A percentile compares a stretch with the other conserved stretches of the same genome.
These are phyloP conservation scores for Escovopsis sp. DNA, from an alignment of 2,329 filamentous ascomycete genomes.

Conservation along the genomic window DNA sequence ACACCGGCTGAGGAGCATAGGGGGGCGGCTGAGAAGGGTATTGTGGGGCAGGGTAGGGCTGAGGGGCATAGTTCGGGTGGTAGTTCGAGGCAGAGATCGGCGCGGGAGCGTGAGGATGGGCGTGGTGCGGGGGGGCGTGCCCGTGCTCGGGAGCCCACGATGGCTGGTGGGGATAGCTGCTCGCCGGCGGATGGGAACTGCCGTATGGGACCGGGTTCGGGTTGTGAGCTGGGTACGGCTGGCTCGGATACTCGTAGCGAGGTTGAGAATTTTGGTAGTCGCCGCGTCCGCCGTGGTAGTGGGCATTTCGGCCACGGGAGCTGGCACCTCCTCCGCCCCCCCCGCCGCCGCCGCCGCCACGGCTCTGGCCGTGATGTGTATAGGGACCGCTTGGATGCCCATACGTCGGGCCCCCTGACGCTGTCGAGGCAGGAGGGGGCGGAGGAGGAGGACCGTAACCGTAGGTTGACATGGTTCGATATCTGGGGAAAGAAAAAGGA, in stretches of 20 bases:
- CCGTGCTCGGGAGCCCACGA: constrained; percentile 27
- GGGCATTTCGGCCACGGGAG: constrained; percentile 24
- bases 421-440: constrained; percentile 26
- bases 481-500: neutral
- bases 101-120: constrained; percentile 29
- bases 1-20: constrained; percentile 26
- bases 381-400: constrained; percentile 23
- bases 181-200: constrained; percentile 20
- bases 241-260: constrained; percentile 29
- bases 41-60: constrained; percentile 30
- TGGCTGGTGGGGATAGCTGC: constrained; percentile 23
- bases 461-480: constrained; percentile 29
- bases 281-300: constrained; percentile 21
- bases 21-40: constrained; percentile 29
- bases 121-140: constrained; percentile 20
- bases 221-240: constrained; percentile 19
- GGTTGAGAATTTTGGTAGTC: constrained; percentile 26
- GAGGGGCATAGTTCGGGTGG: constrained; percentile 43
- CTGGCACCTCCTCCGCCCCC: constrained; percentile 23
- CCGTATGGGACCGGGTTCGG: constrained; percentile 15
- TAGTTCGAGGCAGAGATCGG: constrained; percentile 39
- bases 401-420: constrained; percentile 21
- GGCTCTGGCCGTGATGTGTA: constrained; percentile 20
- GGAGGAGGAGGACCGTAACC: constrained; percentile 39
- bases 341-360: constrained; percentile 22